phyloP scores from a whole-genome alignment of 805 yeast species.

The Saturnispora bothae region DNA sequence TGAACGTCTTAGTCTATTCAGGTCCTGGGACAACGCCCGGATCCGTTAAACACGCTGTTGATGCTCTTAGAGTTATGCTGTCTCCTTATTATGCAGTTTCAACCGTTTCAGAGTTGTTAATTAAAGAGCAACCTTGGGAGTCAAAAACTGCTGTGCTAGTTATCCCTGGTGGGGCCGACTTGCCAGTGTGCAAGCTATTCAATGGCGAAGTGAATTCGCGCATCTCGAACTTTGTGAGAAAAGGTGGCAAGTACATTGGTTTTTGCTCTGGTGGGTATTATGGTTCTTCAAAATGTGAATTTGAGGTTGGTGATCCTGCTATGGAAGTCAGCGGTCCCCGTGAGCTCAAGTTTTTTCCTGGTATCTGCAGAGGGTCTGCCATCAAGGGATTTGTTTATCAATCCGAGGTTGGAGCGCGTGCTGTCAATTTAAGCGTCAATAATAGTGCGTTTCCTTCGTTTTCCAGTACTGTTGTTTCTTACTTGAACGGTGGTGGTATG shows the following conservation, averaged over 20 bases:
- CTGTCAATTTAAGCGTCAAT: slow-evolving; percentile 37
- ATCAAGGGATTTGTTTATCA: slow-evolving; percentile 73
- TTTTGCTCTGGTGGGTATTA: slow-evolving; percentile 96
- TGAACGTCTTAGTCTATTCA: slow-evolving; percentile 69
- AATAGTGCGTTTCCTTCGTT: slow-evolving; percentile 24
- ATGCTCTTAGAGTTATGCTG: slow-evolving; percentile 59
- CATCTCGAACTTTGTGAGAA: slow-evolving; percentile 53
- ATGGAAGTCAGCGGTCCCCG: slow-evolving; percentile 82
- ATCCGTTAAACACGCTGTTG: slow-evolving; percentile 74
- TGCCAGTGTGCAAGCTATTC: slow-evolving; percentile 68
- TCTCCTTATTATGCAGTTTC: slow-evolving; percentile 86
- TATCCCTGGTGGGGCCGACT: slow-evolving; percentile 95
- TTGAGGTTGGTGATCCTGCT: slow-evolving; percentile 59
- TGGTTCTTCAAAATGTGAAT: slow-evolving; percentile 65
- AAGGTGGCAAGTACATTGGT: slow-evolving; percentile 79
- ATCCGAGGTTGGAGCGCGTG: slow-evolving; percentile 64
- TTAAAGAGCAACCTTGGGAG: slow-evolving; percentile 82
- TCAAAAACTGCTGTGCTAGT: slow-evolving; percentile 68
- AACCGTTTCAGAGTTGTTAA: slow-evolving; percentile 49
- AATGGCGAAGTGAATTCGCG: slow-evolving; percentile 57
- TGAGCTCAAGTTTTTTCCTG: slow-evolving; percentile 76
- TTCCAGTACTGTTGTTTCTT: slow-evolving; percentile 27
- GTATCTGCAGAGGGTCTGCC: slow-evolving; percentile 73
- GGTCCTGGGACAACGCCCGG: slow-evolving; percentile 82
- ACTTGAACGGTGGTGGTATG: slow-evolving; percentile 85